Evolutionary conservation across 768 basidiomycete genomes (phyloP).

Genomic region (Termitomyces sp.): DNA sequence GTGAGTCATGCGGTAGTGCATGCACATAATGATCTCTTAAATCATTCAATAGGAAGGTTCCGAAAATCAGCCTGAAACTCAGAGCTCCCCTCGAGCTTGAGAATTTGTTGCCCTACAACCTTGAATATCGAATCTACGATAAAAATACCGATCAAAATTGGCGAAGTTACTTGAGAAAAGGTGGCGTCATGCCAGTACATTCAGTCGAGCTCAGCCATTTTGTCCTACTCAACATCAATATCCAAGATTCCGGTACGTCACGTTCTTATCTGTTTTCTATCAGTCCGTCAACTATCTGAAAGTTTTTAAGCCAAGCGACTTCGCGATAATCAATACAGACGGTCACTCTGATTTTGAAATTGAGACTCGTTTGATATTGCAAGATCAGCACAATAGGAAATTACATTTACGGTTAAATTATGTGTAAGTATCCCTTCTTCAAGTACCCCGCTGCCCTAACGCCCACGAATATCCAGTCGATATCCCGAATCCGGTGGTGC

Average conservation of each 20-base stretch:
- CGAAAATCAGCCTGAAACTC: slow-evolving; percentile 79
- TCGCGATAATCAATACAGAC: slow-evolving; percentile 95
- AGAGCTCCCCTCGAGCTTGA: slow-evolving; percentile 94
- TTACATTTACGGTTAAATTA: slow-evolving; percentile 85
- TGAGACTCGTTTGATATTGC: slow-evolving; percentile 66
- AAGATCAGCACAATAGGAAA: slow-evolving; percentile 71
- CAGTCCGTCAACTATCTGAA: neutral
- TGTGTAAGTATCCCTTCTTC: slow-evolving; percentile 50
- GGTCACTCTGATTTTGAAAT: slow-evolving; percentile 84
- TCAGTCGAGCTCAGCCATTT: slow-evolving; percentile 90
- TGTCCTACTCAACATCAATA: slow-evolving; percentile 80
- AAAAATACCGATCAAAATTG: slow-evolving; percentile 93
- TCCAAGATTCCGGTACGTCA: slow-evolving; percentile 82
- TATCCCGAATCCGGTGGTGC: slow-evolving; percentile 91
- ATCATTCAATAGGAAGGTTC: slow-evolving; percentile 57
- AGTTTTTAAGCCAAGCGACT: slow-evolving; percentile 94
- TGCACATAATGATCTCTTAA: neutral
- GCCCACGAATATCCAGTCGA: slow-evolving; percentile 34
- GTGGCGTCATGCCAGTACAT: slow-evolving; percentile 94
- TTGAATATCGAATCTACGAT: slow-evolving; percentile 96
- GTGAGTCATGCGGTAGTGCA: slow-evolving; percentile 30
- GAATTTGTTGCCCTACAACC: slow-evolving; percentile 89
- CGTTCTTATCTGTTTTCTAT: neutral
- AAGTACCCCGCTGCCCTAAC: neutral
- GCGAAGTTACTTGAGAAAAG: slow-evolving; percentile 88